These are phyloP conservation scores for Entoloma clypeatum DNA, from an alignment of 1,284 basidiomycete species.

Conservation along the genomic window DNA sequence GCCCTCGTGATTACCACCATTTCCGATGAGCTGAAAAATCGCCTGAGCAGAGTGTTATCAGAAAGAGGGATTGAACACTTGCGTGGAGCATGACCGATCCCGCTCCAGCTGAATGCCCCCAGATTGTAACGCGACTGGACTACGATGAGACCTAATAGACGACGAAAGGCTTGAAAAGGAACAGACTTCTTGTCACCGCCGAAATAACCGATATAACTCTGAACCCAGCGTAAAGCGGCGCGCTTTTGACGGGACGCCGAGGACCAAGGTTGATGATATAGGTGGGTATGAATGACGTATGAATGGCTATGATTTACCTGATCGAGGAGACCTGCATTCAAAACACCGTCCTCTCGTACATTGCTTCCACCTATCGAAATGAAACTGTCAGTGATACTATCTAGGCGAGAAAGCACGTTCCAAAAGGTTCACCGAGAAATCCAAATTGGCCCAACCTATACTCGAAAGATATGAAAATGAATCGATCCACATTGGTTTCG, in stretches of 20 bases:
- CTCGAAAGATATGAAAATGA: conserved; percentile 39
- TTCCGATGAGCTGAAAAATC: conserved; percentile 30
- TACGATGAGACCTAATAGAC: neutral
- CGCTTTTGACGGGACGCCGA: conserved; percentile 22
- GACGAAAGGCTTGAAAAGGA: neutral
- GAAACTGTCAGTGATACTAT: neutral
- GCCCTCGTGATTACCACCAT: conserved; percentile 29
- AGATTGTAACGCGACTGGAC: conserved; percentile 34
- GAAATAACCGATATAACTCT: conserved; percentile 31
- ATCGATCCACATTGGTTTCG: conserved; percentile 27
- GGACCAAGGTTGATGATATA: neutral
- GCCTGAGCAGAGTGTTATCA: neutral
- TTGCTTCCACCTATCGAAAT: conserved; percentile 25
- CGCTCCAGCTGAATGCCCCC: conserved; percentile 38
- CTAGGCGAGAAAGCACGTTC: neutral
- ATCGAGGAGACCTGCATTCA: conserved; percentile 37
- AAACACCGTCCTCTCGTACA: conserved; percentile 26
- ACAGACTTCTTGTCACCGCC: conserved; percentile 32
- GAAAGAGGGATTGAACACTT: conserved; percentile 10
- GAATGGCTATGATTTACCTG: too few species aligned
- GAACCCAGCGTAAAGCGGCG: conserved; percentile 34
- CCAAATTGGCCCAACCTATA: conserved; percentile 41
- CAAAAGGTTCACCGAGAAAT: conserved; percentile 31
- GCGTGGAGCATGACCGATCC: conserved; percentile 39
- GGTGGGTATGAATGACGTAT: neutral